Percentiles rank a stretch among this genome's conserved stretches.
Evolutionary conservation across 208 protist genomes (phyloP).

Genomic region (Naegleria fowleri): DNA sequence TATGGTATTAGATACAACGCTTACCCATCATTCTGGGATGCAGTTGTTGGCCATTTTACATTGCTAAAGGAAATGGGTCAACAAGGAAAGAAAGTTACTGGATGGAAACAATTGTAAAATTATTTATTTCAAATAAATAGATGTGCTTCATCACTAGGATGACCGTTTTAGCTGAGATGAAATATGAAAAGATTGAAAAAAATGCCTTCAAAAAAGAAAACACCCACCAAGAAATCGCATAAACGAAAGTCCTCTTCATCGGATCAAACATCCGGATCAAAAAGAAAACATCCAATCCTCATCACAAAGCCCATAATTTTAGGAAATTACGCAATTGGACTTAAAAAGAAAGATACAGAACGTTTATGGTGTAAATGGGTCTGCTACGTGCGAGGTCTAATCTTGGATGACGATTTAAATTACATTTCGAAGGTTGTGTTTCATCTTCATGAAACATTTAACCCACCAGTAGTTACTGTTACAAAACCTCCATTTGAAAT

Average conservation of each 20-base stretch:
- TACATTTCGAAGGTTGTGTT: neutral
- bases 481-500: neutral
- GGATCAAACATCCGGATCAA: neutral
- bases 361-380: neutral
- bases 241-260: neutral
- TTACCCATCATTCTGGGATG: constrained; percentile 4
- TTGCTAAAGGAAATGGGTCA: constrained; percentile 11
- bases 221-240: neutral
- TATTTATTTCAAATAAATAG: neutral
- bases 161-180: too few relatives aligned
- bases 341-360: neutral
- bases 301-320: neutral
- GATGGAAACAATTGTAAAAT: neutral
- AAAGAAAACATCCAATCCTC: neutral
- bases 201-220: neutral
- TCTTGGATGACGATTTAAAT: neutral
- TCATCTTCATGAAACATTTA: neutral
- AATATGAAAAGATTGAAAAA: neutral
- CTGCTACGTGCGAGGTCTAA: neutral
- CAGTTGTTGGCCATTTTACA: neutral
- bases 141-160: too few relatives aligned
- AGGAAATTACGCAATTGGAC: neutral
- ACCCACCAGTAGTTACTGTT: neutral
- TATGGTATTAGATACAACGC: constrained; percentile 53
- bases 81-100: neutral